Conservation (phyloP, 106 monocot species). For the Amphibolis antarctica region DNA sequence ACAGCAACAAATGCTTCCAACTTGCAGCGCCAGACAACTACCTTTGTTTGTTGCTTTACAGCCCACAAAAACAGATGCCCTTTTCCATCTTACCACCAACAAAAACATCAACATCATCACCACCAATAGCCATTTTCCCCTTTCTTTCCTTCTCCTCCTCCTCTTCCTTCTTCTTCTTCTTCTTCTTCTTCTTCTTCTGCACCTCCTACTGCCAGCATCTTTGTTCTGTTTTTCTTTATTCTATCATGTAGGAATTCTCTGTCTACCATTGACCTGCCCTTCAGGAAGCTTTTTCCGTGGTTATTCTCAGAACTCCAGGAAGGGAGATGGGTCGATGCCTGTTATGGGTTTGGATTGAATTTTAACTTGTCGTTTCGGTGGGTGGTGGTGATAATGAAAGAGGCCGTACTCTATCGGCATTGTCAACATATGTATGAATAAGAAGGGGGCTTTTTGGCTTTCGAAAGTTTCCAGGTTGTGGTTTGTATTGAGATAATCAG, state of each 20-base stretch:
- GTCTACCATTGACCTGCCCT: background rate
- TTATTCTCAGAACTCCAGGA: background rate
- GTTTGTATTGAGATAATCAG: too few relatives aligned
- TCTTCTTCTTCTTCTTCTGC: background rate
- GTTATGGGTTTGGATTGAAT: background rate
- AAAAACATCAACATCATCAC: background rate
- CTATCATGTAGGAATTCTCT: background rate
- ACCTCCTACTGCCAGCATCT: background rate
- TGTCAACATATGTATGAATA: conserved; percentile 17
- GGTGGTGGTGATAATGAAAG: background rate
- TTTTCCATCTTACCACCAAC: background rate
- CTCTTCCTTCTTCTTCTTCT: background rate
- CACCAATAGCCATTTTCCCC: background rate
- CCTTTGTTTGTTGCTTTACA: conserved; percentile 39
- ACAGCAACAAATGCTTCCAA: conserved; percentile 9
- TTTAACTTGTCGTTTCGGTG: background rate
- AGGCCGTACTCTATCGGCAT: conserved; percentile 31
- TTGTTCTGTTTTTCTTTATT: background rate
- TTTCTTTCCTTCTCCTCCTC: background rate
- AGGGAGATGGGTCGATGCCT: background rate
- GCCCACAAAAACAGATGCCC: conserved; percentile 22
- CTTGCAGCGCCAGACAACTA: conserved; percentile 18
- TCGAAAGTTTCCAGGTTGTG: background rate
- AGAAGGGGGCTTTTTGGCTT: conserved; percentile 9
- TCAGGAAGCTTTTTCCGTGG: conserved; percentile 10